Evolutionary conservation across 2,329 filamentous ascomycete genomes (phyloP).

Genomic region (Pyrenophora tritici-repentis): DNA sequence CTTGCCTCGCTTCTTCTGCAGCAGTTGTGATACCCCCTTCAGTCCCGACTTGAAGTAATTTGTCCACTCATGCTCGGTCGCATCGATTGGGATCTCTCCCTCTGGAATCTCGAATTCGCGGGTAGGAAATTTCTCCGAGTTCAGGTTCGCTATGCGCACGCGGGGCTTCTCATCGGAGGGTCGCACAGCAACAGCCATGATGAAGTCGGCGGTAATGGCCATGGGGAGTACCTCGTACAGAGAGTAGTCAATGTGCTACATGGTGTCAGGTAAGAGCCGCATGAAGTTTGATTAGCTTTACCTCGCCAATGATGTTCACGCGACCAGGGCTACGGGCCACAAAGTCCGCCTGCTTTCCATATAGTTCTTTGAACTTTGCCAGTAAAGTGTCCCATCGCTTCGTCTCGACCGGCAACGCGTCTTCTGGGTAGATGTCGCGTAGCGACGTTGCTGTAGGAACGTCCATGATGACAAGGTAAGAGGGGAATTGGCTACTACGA

Average conservation of each 20-base stretch:
- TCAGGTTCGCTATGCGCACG: constrained; percentile 80
- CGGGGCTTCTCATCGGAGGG: constrained; percentile 60
- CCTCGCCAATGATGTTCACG: constrained; percentile 96
- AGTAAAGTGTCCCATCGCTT: constrained; percentile 78
- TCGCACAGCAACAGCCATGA: constrained; percentile 75
- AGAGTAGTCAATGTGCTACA: constrained; percentile 91
- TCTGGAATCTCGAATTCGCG: constrained; percentile 74
- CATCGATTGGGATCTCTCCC: constrained; percentile 70
- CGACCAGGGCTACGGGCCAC: constrained; percentile 88
- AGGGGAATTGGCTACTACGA: background rate
- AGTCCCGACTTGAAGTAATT: constrained; percentile 98
- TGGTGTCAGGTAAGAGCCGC: constrained; percentile 18
- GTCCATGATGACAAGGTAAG: constrained; percentile 34
- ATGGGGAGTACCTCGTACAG: constrained; percentile 95
- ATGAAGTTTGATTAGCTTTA: constrained; percentile 18
- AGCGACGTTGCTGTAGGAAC: constrained; percentile 79
- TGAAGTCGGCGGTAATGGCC: constrained; percentile 88
- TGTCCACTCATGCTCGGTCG: constrained; percentile 86
- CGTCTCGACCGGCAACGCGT: constrained; percentile 69
- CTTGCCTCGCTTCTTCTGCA: constrained; percentile 68
- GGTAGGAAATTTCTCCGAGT: constrained; percentile 73
- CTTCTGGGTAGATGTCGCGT: constrained; percentile 79
- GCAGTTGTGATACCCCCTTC: constrained; percentile 76
- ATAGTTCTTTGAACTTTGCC: constrained; percentile 70
- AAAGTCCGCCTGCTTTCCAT: constrained; percentile 75